Percentiles rank a stretch among this genome's conserved stretches.
Evolutionary conservation across 129 eudicot species (phyloP).

Genomic region (Ambrosia trifida): DNA sequence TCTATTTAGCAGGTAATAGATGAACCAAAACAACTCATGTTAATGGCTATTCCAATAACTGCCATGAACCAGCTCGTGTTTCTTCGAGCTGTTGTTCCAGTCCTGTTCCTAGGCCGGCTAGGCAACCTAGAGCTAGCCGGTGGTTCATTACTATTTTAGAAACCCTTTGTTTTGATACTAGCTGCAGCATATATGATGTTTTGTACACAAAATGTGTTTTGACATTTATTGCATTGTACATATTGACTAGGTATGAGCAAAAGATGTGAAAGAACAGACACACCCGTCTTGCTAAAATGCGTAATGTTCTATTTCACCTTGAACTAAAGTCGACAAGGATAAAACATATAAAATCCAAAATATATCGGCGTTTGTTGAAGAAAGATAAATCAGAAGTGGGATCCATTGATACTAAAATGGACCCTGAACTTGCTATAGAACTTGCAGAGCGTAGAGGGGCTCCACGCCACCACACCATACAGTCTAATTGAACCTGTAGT

Average conservation of each 20-base stretch:
- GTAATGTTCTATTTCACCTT: slow-evolving; percentile 48
- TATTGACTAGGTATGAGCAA: slow-evolving; percentile 64
- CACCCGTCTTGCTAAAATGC: slow-evolving; percentile 86
- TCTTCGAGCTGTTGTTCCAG: slow-evolving; percentile 79
- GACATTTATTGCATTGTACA: neutral
- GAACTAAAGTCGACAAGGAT: slow-evolving; percentile 84
- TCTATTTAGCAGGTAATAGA: slow-evolving; percentile 50
- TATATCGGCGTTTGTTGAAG: slow-evolving; percentile 69
- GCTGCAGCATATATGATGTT: neutral
- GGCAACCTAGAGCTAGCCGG: slow-evolving; percentile 94
- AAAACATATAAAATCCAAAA: slow-evolving; percentile 85
- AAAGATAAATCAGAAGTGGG: slow-evolving; percentile 67
- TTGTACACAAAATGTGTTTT: neutral
- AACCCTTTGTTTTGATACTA: neutral
- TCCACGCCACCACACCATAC: too few relatives aligned
- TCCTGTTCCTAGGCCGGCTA: slow-evolving; percentile 73
- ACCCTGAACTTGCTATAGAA: slow-evolving; percentile 85
- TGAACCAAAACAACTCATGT: slow-evolving; percentile 70
- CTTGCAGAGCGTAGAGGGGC: slow-evolving; percentile 45
- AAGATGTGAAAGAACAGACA: slow-evolving; percentile 81
- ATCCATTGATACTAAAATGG: slow-evolving; percentile 43
- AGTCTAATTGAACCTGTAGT: too few relatives aligned
- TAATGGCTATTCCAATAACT: slow-evolving; percentile 88
- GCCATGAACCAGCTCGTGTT: slow-evolving; percentile 84
- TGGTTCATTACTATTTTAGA: slow-evolving; percentile 64